These are phyloP conservation scores for Curvularia sp. DNA, from an alignment of 2,329 filamentous ascomycete species.

Conservation along the genomic window DNA sequence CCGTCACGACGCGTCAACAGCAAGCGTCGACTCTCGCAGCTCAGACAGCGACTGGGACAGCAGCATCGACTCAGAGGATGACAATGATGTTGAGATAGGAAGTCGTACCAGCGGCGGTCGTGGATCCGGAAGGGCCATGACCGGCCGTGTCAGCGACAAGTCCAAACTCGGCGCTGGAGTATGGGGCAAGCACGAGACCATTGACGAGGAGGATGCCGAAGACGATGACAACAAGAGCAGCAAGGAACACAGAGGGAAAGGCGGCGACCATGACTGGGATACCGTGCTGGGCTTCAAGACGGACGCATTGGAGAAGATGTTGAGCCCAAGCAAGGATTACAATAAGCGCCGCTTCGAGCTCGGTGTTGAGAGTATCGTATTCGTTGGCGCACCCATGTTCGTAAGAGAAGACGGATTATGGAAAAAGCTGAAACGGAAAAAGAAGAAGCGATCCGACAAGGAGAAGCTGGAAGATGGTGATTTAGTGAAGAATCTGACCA, in stretches of 20 bases:
- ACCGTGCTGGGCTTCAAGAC: conserved; percentile 50
- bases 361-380: conserved; percentile 50
- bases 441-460: conserved; percentile 35
- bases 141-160: conserved; percentile 39
- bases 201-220: conserved; percentile 47
- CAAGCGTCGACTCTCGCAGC: conserved; percentile 43
- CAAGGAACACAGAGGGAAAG: conserved; percentile 24
- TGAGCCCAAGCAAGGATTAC: conserved; percentile 47
- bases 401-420: conserved; percentile 51
- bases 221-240: conserved; percentile 20
- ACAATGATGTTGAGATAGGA: conserved; percentile 43
- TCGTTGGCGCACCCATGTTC: conserved; percentile 53
- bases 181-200: conserved; percentile 47
- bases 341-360: conserved; percentile 52
- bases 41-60: conserved; percentile 50
- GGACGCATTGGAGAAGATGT: conserved; percentile 51
- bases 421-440: conserved; percentile 48
- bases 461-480: conserved; percentile 32
- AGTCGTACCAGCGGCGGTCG: conserved; percentile 47
- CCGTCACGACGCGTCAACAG: conserved; percentile 46
- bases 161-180: conserved; percentile 33
- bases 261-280: conserved; percentile 49
- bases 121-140: conserved; percentile 37
- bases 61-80: conserved; percentile 45
- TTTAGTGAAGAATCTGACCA: conserved; percentile 28